Evolutionary conservation across 345 rosid species (phyloP).

Genomic region (Triadica sebifera): DNA sequence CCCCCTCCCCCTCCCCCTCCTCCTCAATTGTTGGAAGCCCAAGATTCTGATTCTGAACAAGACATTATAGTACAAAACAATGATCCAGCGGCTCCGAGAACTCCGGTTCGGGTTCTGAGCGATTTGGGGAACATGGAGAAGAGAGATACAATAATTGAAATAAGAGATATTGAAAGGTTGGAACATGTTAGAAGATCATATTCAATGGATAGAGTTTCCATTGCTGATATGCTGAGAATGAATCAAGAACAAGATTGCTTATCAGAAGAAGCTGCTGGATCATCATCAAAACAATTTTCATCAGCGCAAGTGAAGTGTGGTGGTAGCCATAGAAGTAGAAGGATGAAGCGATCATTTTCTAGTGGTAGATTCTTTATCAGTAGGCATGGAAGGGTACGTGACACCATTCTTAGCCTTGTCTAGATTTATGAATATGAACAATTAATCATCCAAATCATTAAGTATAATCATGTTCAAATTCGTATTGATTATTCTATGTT

Average conservation of each 20-base stretch:
- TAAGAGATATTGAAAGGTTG: conserved; percentile 28
- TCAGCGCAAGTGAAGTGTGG: background rate
- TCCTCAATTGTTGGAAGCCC: background rate
- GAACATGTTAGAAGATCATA: conserved; percentile 39
- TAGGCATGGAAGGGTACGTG: conserved; percentile 37
- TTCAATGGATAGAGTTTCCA: conserved; percentile 50
- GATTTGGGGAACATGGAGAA: conserved; percentile 35
- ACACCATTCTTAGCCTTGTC: conserved; percentile 18
- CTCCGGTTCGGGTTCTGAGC: conserved; percentile 23
- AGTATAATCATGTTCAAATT: no score
- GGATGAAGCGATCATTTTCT: conserved; percentile 61
- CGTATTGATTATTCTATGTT: no score
- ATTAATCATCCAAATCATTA: no score
- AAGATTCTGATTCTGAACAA: conserved; percentile 18
- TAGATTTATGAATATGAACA: background rate
- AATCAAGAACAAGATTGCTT: conserved; percentile 32
- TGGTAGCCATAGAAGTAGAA: conserved; percentile 26
- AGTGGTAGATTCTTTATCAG: conserved; percentile 50
- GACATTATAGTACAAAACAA: conserved; percentile 7
- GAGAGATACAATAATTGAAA: conserved; percentile 39
- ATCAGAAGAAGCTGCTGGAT: conserved; percentile 16
- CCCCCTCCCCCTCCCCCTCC: conserved; percentile 20
- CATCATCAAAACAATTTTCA: conserved; percentile 23
- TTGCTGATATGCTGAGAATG: conserved; percentile 41
- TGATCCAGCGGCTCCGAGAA: conserved; percentile 9